Evolutionary conservation across 345 rosid genomes (phyloP).

Genomic region (Camelina hispida): DNA sequence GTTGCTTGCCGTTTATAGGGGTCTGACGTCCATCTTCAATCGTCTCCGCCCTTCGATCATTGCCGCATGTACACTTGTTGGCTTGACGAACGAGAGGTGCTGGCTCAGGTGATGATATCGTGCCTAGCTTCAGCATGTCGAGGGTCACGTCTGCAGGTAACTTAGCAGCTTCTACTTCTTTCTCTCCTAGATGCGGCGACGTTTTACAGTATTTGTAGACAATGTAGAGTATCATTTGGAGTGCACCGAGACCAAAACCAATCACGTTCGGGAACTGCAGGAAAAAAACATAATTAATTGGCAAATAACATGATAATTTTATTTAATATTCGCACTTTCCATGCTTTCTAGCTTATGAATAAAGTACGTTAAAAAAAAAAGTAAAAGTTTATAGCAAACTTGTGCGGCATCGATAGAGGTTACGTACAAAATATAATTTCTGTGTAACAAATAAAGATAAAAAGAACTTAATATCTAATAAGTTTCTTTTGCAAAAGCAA

Average conservation of each 20-base stretch:
- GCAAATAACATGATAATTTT: slow-evolving; percentile 8
- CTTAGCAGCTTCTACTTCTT: slow-evolving; percentile 45
- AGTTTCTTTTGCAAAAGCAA: slow-evolving; percentile 39
- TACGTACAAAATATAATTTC: slow-evolving; percentile 46
- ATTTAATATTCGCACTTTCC: slow-evolving; percentile 37
- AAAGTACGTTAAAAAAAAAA: slow-evolving; percentile 52
- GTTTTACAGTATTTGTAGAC: slow-evolving; percentile 52
- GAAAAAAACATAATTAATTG: neutral
- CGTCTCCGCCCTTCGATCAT: slow-evolving; percentile 40
- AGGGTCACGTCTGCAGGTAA: slow-evolving; percentile 40
- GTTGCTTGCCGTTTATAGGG: slow-evolving; percentile 38
- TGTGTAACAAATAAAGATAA: slow-evolving; percentile 33
- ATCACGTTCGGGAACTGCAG: slow-evolving; percentile 59
- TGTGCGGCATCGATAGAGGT: slow-evolving; percentile 53
- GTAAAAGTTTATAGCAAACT: slow-evolving; percentile 59
- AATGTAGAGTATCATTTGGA: slow-evolving; percentile 58
- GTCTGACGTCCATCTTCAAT: slow-evolving; percentile 24
- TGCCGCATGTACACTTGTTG: slow-evolving; percentile 43
- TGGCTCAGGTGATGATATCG: slow-evolving; percentile 40
- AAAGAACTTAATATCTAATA: slow-evolving; percentile 14
- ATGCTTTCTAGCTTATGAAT: slow-evolving; percentile 45
- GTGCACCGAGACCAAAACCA: slow-evolving; percentile 55
- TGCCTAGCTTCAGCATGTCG: slow-evolving; percentile 44
- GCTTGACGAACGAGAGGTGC: slow-evolving; percentile 27
- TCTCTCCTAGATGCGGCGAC: slow-evolving; percentile 42